A percentile compares a stretch with the other conserved stretches of the same genome.
Conservation (phyloP, 225 moss, liverwort and hornwort genomes). For the Climacium dendroides region DNA sequence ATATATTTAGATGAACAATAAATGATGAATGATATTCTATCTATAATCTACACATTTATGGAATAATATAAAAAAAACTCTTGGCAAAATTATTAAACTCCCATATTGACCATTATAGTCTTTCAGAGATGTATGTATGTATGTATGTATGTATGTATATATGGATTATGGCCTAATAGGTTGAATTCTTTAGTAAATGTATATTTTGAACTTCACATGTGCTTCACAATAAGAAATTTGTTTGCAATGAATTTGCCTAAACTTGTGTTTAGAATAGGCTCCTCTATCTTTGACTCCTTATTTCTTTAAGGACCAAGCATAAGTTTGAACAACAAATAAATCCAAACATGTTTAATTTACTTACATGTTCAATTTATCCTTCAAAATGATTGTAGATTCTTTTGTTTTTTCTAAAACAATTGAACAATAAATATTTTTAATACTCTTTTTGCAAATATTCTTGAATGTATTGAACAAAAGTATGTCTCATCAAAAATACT, state of each 20-base stretch:
- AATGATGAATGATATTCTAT: neutral
- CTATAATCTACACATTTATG: neutral
- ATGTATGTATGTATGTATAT: fast-evolving
- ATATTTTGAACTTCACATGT: neutral
- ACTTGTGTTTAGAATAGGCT: neutral
- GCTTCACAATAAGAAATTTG: neutral
- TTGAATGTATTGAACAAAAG: neutral
- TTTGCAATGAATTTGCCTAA: neutral
- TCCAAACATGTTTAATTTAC: neutral
- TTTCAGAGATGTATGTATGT: fast-evolving
- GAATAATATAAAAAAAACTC: neutral
- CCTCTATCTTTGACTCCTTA: neutral
- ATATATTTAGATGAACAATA: no score
- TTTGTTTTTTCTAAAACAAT: neutral
- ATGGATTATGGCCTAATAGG: neutral
- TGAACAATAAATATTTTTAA: neutral
- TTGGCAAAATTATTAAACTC: neutral
- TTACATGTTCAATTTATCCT: neutral
- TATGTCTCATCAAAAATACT: neutral
- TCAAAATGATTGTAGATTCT: neutral
- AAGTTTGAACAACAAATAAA: neutral
- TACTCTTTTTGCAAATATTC: neutral
- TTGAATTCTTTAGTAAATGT: neutral
- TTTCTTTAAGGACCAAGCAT: fast-evolving
- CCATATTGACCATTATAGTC: fast-evolving